Evolutionary conservation across 2,329 filamentous ascomycete species (phyloP).

Genomic region (Dactylellina drechsleri): DNA sequence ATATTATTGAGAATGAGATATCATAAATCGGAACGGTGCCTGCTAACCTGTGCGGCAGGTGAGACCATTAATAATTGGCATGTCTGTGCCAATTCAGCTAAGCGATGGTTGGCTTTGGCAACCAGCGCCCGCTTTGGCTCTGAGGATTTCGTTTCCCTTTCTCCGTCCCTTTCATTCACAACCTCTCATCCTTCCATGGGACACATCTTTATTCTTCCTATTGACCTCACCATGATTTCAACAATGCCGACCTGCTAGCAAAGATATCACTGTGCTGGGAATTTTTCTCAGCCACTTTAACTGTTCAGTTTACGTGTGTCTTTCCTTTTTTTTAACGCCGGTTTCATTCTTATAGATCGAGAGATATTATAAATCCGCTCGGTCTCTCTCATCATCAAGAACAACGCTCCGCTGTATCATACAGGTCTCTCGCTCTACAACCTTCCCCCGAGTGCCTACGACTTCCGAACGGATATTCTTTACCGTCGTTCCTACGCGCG

Average conservation of each 20-base stretch:
- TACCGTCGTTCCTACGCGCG: too few relatives aligned
- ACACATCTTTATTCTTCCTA: neutral
- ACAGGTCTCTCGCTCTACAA: neutral
- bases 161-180: neutral
- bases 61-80: slow-evolving; percentile 20
- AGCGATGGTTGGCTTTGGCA: slow-evolving; percentile 9
- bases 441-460: slow-evolving; percentile 11
- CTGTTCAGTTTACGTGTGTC: neutral
- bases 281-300: neutral
- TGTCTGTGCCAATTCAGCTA: neutral
- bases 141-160: slow-evolving; percentile 8
- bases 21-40: too few relatives aligned
- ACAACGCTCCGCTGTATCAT: neutral
- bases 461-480: slow-evolving; percentile 7
- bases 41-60: slow-evolving; percentile 1
- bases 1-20: too few relatives aligned
- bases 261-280: neutral
- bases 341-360: neutral
- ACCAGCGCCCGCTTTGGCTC: neutral
- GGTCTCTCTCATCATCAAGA: neutral
- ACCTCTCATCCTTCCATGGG: neutral
- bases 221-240: slow-evolving; percentile 24
- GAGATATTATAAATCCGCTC: slow-evolving; percentile 20
- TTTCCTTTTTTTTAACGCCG: too few relatives aligned
- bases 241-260: neutral